Evolutionary conservation across 2,329 filamentous ascomycete genomes (phyloP), one percentile per base, ranked within the genome.

Genomic region (Truncatella angustata): DNA sequence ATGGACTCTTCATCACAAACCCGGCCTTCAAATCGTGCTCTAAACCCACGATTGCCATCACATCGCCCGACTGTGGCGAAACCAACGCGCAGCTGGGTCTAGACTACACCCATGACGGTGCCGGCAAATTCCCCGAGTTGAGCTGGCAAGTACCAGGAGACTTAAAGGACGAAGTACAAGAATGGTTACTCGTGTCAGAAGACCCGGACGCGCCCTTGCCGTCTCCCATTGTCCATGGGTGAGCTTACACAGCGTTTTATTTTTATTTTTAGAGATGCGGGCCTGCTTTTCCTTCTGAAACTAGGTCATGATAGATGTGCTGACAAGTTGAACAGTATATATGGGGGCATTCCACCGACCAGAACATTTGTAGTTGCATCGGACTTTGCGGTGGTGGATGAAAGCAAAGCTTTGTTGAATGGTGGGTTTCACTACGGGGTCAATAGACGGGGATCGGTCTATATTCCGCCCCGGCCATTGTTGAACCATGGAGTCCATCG

Each of bases 401-500:
- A 59, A 14, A 50, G 43, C 24, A 64, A 60, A 32, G 66, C 62
- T 1, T 55, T 60, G 2, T 57, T 78, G 21, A 67, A 66, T 39
- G 74, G 75, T 0, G 76, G 76, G 0, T 81, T 80, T 53, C 66
- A 70, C 50, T 77, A 75, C 43, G 77, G 76, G 2, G 62, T 68
- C 54, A 78, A 72, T 21, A 60, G 67, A 4, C 63, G 67, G 3
- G 69, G 69, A 1, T 64, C 28, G 4, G 59, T 78, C 1, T 81
- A 80, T 54, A 66, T 73, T 4, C 66, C 73, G 0, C 77, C 79
- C 1, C 62, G 69, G 11, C 76, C 78, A 16, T 62, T 78, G 30
- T 59, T 77, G 49, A 78, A 78, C 23, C 74, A 81, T 56, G 78
- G 79, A 0, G 68, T 70, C 20, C 77, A 82, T 62, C 67, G 78